phyloP scores from a whole-genome alignment of 305 asterid genomes.

The Solanum hybrid region DNA sequence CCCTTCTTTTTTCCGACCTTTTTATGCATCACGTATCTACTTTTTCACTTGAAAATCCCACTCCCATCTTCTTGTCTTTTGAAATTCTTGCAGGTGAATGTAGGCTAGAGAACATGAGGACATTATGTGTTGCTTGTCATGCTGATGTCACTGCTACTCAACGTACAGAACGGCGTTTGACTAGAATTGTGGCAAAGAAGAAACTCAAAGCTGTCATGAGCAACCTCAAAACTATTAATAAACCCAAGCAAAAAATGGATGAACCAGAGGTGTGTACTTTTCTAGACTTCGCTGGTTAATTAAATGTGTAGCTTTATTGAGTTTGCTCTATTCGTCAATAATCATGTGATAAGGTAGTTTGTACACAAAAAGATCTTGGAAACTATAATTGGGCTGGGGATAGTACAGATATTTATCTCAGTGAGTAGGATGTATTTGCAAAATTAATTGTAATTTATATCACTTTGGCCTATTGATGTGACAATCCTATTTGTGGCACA shows the following conservation, averaged over 20 bases:
- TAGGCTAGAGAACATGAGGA: constrained; percentile 90
- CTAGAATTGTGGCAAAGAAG: constrained; percentile 54
- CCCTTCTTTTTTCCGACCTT: background rate
- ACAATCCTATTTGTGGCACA: background rate
- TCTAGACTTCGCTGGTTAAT: background rate
- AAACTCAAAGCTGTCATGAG: constrained; percentile 46
- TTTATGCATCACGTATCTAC: background rate
- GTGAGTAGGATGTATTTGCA: background rate
- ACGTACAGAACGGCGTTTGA: constrained; percentile 53
- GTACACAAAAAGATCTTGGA: background rate
- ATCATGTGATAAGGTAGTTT: background rate
- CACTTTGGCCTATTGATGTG: background rate
- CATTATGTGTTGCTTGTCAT: constrained; percentile 95
- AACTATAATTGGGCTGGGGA: background rate
- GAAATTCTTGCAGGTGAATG: constrained; percentile 69
- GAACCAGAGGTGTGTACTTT: constrained; percentile 36
- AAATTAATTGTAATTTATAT: background rate
- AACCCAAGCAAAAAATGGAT: constrained; percentile 8
- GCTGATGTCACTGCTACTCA: constrained; percentile 78
- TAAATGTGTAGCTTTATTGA: background rate
- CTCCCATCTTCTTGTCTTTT: background rate
- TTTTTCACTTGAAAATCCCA: background rate
- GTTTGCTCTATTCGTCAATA: background rate
- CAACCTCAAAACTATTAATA: constrained; percentile 24
- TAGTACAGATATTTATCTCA: background rate